Evolutionary conservation across 306 rosid species (phyloP), one percentile per base, ranked within the genome.

Genomic region (Biancaea sappan): DNA sequence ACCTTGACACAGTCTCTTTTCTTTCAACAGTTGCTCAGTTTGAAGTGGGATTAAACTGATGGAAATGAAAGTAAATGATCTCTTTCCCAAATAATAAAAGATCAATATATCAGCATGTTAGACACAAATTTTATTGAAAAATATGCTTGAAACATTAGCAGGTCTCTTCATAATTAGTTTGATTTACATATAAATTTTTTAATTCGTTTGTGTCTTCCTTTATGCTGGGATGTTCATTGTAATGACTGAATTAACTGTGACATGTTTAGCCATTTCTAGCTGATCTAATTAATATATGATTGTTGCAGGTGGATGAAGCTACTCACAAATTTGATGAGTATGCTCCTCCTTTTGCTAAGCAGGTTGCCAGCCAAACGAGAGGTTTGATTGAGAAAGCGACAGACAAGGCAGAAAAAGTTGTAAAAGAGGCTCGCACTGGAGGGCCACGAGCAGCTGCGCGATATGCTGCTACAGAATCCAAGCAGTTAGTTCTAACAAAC

Each of bases 291-390:
- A 2, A 15, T 40, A 48, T 51, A 25, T 69, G 52, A 56, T 54
- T 57, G 59, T 32, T 15, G 54, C 85, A 94, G 98, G 91, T 91
- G 34, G 94, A 91, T 66, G 81, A 65, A 69, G 91, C 82, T 5
- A 70, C 79, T 1, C 38, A 72, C 50, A 84, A 84, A 74, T 84
- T 91, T 66, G 77, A 83, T 58, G 81, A 84, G 77, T 88, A 86
- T 66, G 87, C 97, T 48, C 97, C 98, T 38, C 41, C 74, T 3
- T 59, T 82, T 37, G 96, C 89, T 7, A 91, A 88, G 83, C 78
- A 77, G 21, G 79, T 83, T 37, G 91, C 48, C 0, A n/a, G 58
- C 65, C 53, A 37, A 58, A 9, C 84, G 2, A 88, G 79, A 47
- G 6, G 7, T 76, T 74, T 85, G n/a, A 44, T 84, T 58, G 81